phyloP scores from a whole-genome alignment of 805 yeast genomes.

The Teunomyces kruisii region DNA sequence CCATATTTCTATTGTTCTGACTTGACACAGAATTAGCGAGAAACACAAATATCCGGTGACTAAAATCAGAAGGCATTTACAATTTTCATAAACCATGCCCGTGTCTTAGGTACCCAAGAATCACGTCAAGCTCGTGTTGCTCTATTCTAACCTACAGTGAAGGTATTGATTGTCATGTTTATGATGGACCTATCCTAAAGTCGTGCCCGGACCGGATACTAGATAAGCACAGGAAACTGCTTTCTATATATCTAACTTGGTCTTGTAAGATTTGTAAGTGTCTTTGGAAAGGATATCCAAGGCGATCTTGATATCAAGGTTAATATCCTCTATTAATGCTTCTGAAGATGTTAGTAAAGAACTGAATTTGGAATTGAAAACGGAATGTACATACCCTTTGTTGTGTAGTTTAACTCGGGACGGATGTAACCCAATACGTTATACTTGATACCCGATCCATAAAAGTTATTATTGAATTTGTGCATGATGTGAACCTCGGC shows the following conservation, averaged over 20 bases:
- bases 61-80: too few species aligned
- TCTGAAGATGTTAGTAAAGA: conserved; percentile 45
- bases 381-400: conserved; percentile 40
- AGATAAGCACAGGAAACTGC: not conserved
- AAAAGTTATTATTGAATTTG: conserved; percentile 64
- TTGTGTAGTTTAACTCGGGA: conserved; percentile 84
- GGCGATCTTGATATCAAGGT: conserved; percentile 75
- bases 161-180: too few species aligned
- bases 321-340: conserved; percentile 81
- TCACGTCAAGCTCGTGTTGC: too few species aligned
- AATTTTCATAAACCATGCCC: too few species aligned
- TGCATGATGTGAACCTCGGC: conserved; percentile 88
- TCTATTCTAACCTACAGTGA: too few species aligned
- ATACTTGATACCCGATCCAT: conserved; percentile 75
- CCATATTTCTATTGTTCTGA: too few species aligned
- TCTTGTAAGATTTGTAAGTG: conserved; percentile 12
- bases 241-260: not conserved
- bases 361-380: not conserved
- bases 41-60: too few species aligned
- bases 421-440: conserved; percentile 84
- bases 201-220: too few species aligned
- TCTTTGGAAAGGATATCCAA: conserved; percentile 38
- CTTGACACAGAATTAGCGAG: too few species aligned
- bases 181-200: too few species aligned
- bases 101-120: too few species aligned